Conservation (phyloP, 1,284 basidiomycete genomes). For the Ustilago trichophora region DNA sequence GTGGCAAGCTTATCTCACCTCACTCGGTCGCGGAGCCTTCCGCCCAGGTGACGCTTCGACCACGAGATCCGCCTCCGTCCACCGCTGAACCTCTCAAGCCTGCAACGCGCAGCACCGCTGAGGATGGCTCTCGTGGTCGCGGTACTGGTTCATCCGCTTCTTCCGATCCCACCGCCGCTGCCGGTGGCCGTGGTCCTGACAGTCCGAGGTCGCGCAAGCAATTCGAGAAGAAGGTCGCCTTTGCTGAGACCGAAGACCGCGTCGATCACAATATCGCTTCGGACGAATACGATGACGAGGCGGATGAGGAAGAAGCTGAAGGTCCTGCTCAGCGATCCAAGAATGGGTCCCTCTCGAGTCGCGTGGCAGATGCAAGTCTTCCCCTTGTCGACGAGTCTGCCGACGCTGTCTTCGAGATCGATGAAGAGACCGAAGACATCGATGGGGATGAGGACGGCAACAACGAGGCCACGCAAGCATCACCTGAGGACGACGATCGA, state of each 20-base stretch:
- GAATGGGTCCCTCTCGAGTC: not conserved
- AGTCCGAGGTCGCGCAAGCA: conserved; percentile 22
- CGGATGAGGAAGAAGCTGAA: conserved; percentile 23
- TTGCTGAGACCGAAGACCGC: conserved; percentile 53
- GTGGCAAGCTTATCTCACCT: conserved; percentile 39
- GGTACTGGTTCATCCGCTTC: conserved; percentile 1
- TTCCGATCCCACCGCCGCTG: not conserved
- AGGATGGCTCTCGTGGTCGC: conserved; percentile 6
- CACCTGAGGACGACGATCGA: conserved; percentile 23
- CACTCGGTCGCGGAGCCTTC: conserved; percentile 45
- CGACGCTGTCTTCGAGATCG: conserved; percentile 56
- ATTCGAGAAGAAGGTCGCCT: conserved; percentile 59
- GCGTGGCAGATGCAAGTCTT: not conserved
- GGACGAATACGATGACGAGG: conserved; percentile 38
- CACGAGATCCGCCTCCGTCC: conserved; percentile 42
- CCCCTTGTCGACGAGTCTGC: conserved; percentile 41
- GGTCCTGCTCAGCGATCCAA: not conserved
- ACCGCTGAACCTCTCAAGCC: conserved; percentile 50
- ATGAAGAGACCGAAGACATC: conserved; percentile 45
- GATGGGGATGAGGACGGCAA: conserved; percentile 21
- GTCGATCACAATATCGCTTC: conserved; percentile 28
- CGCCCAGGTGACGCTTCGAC: conserved; percentile 47
- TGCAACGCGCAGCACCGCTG: conserved; percentile 22
- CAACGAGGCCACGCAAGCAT: conserved; percentile 2
- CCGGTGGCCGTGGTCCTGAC: not conserved